Evolutionary conservation across 23 red algal genomes (phyloP).

Genomic region (Cyanidiococcus yangmingshanensis): DNA sequence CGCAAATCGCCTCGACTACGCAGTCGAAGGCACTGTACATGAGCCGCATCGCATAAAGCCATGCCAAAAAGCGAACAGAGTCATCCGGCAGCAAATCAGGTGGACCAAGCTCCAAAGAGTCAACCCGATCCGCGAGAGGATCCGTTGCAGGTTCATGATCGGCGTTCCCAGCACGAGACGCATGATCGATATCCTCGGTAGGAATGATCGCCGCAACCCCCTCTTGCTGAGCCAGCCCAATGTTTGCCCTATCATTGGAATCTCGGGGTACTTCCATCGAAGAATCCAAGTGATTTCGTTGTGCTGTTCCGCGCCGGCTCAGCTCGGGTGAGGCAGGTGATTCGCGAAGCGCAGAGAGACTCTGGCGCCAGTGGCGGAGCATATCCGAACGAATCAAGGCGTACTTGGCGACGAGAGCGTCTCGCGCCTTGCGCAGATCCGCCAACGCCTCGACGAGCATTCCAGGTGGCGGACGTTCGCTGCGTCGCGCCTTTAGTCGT

Average conservation of each 20-base stretch:
- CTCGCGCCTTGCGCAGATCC: neutral
- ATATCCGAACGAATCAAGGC: neutral
- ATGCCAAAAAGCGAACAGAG: conserved; percentile 32
- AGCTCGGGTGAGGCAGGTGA: neutral
- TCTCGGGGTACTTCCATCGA: neutral
- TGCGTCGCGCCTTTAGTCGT: conserved; percentile 10
- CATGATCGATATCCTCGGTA: neutral
- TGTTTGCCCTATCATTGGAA: neutral
- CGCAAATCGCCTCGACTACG: neutral
- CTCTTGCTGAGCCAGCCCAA: neutral
- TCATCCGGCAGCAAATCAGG: conserved; percentile 23
- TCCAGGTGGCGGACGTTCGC: conserved; percentile 18
- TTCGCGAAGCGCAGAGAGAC: neutral
- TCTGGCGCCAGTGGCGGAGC: conserved; percentile 17
- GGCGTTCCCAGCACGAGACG: neutral
- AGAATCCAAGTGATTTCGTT: neutral
- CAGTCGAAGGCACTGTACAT: neutral
- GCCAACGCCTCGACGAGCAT: neutral
- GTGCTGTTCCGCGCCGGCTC: neutral
- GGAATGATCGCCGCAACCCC: neutral
- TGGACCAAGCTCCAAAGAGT: neutral
- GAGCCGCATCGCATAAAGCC: conserved; percentile 20
- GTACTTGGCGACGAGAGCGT: conserved; percentile 4
- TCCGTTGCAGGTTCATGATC: neutral
- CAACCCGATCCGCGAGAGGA: neutral